Base-by-base conservation (phyloP, 2,329 filamentous ascomycete genomes). In the Verticillium alfalfae region DNA sequence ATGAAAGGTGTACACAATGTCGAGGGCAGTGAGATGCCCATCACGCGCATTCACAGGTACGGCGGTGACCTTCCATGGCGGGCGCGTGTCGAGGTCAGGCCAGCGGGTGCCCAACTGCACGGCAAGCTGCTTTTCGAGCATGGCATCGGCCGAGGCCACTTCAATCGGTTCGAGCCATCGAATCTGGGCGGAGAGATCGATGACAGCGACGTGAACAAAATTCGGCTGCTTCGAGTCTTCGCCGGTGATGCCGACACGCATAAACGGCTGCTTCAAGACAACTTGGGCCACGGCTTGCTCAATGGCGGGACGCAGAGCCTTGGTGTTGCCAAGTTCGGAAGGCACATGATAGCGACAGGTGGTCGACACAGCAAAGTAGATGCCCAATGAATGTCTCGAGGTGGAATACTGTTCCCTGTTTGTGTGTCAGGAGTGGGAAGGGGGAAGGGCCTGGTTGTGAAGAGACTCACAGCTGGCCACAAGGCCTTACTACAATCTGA, bases 1-100 rank as follows among this genome's bases (percentile, higher is more conserved):
- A 63, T 87, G 84, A 38, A 74, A 82, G 5, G 76, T 73, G 64
- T 85, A 83, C 6, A 78, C 64, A 13, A 83, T 63, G 57, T 84
- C 77, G 38, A 78, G 66, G 6, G 71, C 66, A 5, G 67, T 56
- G 1, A 67, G 55, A 4, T 62, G 36, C 15, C 58, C 16, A 22
- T 22, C 22, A 9, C 16, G 5, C 9, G 57, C 57, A 6, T 69
- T 62, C 34, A 70, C 67, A 26, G 78, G 67, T 18, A 56, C 4
- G 54, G 81, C 72, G 2, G 75, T 70, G 13, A 83, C 61, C 49
- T 75, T 79, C 84, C 83, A 86, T 0, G 79, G 78, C 0, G 83
- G 77, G 0, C 69, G 72, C 1, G 65, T 69, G 3, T 70, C 73
- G 2, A 80, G 64, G 13, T 81, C 70, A 2, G 70, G 67, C 73